Base-by-base conservation (phyloP, 345 rosid species). In the Aethionema arabicum region DNA sequence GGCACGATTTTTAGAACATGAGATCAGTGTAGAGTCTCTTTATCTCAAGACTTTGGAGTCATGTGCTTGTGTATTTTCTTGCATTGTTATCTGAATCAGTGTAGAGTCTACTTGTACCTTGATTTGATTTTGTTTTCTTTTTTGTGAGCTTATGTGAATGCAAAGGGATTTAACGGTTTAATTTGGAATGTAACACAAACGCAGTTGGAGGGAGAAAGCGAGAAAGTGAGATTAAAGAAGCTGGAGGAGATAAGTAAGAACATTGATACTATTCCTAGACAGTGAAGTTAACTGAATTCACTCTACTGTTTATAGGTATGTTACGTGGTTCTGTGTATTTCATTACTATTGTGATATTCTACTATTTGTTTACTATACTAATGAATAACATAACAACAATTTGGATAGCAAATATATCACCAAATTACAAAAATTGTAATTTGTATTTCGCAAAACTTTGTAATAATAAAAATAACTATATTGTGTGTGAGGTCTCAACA, bases 231-330 rank as follows among this genome's bases (percentile, higher is more conserved):
- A 85, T 72, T 87, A 73, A 87, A 83, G 84, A 87, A 87, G 78
- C 81, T 87, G 68, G 95, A 87, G 69, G 95, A 87, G 79, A 83
- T 87, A 73, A 85, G 91, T 76, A 87, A 83, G 84, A 81, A 74
- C 85, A 65, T 87, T 56, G 91, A 87, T 63, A 46, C 27, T 21
- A 21, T 21, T 21, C 27, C 27, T 21, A 21, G 27, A 21, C 27
- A 21, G 27, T 21, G 27, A 21, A 21, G 27, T 21, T 21, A 21
- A 21, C 27, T n/a, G n/a, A n/a, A n/a, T n/a, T 21, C 27, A 21
- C 27, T 21, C 27, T 21, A 21, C 27, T 21, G 27, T 21, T 21
- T 21, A 21, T 21, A 21, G 27, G 27, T 21, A 21, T 21, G 27
- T 21, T 21, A 21, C 27, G 1, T 21, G 2, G 27, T 2, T 21